Conservation (phyloP, 2,329 filamentous ascomycete genomes). For the Zymoseptoria pseudotritici region DNA sequence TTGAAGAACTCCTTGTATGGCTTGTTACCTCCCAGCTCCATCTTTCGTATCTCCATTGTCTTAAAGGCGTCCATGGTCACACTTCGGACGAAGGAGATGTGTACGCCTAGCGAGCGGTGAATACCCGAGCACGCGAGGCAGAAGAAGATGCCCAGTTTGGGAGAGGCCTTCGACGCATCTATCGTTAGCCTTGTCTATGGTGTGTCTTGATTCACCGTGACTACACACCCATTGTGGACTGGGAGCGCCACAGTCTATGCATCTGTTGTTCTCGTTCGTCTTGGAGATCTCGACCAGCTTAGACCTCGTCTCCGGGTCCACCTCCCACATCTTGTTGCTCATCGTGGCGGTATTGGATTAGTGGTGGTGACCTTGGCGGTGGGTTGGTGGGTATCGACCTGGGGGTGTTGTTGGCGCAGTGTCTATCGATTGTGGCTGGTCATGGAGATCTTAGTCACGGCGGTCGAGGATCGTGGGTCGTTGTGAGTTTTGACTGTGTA, state of each 20-base stretch:
- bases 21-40: constrained; percentile 86
- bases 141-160: constrained; percentile 98
- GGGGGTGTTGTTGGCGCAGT: neutral
- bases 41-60: constrained; percentile 79
- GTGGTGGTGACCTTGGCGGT: constrained; percentile 1
- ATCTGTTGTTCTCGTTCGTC: constrained; percentile 77
- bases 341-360: constrained; percentile 27
- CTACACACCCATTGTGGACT: constrained; percentile 90
- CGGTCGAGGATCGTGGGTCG: neutral
- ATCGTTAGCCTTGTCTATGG: constrained; percentile 3
- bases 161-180: constrained; percentile 51
- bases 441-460: neutral
- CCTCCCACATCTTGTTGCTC: constrained; percentile 84
- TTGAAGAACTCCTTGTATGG: constrained; percentile 86
- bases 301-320: constrained; percentile 91
- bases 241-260: constrained; percentile 91
- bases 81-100: constrained; percentile 95
- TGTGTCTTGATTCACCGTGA: neutral
- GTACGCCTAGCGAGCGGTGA: constrained; percentile 88
- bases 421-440: neutral
- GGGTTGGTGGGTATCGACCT: neutral
- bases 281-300: constrained; percentile 94
- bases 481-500: neutral
- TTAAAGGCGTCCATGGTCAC: constrained; percentile 99
- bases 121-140: constrained; percentile 93